These are phyloP conservation scores for Solanum tarapatanum DNA, from an alignment of 257 asterid genomes.

Conservation along the genomic window DNA sequence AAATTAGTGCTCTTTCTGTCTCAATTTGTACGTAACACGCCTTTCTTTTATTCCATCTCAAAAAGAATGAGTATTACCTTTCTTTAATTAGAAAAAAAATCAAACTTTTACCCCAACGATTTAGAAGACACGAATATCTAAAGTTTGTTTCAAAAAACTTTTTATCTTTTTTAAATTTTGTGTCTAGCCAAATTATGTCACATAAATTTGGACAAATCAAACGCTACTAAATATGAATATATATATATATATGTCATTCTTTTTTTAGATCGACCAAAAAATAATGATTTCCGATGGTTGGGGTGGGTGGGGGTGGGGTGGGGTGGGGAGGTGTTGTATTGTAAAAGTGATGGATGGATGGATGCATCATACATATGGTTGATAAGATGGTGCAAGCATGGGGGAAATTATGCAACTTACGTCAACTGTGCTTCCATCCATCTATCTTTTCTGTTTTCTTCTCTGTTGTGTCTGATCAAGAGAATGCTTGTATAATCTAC, in stretches of 20 bases:
- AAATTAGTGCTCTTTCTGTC: neutral
- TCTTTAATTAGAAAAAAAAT: neutral
- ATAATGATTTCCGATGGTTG: neutral
- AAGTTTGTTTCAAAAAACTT: neutral
- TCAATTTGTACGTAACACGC: neutral
- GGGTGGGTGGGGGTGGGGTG: neutral
- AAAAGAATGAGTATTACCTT: neutral
- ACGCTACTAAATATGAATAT: neutral
- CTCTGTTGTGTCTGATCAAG: slow-evolving; percentile 8
- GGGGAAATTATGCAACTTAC: neutral
- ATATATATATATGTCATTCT: neutral
- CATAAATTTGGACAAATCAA: neutral
- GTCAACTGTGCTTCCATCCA: neutral
- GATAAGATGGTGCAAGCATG: slow-evolving; percentile 3
- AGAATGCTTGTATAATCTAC: neutral
- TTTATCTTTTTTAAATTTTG: neutral
- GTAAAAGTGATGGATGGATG: neutral
- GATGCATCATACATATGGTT: neutral
- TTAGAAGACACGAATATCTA: neutral
- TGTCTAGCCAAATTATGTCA: neutral
- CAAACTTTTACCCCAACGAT: neutral
- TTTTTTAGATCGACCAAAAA: neutral
- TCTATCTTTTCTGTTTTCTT: neutral
- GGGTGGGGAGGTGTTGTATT: neutral
- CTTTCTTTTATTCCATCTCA: neutral